phyloP scores from a whole-genome alignment of 805 yeast species.

The Yamadazyma paraphyllophila region DNA sequence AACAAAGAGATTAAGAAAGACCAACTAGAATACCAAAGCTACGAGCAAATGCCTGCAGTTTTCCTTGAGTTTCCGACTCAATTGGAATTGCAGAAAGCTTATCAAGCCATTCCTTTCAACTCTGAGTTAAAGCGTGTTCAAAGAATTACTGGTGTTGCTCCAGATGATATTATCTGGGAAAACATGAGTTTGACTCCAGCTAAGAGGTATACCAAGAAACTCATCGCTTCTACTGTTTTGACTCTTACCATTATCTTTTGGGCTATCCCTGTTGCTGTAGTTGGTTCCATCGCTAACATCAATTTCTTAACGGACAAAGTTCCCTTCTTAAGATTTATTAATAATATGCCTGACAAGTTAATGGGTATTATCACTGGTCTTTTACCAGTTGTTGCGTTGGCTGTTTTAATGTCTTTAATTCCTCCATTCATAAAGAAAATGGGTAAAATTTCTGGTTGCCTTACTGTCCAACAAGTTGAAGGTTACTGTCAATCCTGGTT shows the following conservation, averaged over 20 bases:
- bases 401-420: conserved; percentile 62
- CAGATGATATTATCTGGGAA: conserved; percentile 84
- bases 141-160: conserved; percentile 62
- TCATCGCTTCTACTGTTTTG: conserved; percentile 61
- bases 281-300: conserved; percentile 70
- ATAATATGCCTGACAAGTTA: conserved; percentile 50
- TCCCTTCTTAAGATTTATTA: conserved; percentile 54
- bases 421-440: conserved; percentile 63
- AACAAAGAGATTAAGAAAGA: conserved; percentile 60
- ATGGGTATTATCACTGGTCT: conserved; percentile 67
- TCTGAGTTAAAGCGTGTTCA: conserved; percentile 46
- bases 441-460: conserved; percentile 73
- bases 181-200: conserved; percentile 60
- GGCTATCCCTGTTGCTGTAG: conserved; percentile 79
- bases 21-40: conserved; percentile 54
- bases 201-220: conserved; percentile 55
- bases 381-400: conserved; percentile 64
- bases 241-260: conserved; percentile 61
- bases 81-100: conserved; percentile 84
- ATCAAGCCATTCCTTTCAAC: conserved; percentile 70
- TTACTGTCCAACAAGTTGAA: conserved; percentile 72
- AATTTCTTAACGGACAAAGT: conserved; percentile 54
- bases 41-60: conserved; percentile 61
- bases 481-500: conserved; percentile 83
- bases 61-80: conserved; percentile 82